Conservation (phyloP, 768 basidiomycete genomes). For the Filobasidium floriforme region DNA sequence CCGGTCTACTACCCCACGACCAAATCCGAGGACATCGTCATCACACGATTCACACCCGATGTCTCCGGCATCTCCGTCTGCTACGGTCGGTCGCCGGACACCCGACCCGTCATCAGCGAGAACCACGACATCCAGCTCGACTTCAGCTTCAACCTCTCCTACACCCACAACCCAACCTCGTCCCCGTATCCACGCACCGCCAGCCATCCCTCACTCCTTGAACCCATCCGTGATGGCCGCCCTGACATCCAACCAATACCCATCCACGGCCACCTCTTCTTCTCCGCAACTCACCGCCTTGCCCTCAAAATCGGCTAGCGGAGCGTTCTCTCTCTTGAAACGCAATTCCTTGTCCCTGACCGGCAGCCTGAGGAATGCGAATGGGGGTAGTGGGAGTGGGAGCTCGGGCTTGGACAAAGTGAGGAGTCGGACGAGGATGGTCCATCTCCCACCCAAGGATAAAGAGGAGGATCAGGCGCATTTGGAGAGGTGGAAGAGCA, state of each 20-base stretch:
- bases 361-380: background rate
- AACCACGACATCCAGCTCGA: background rate
- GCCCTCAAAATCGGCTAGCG: background rate
- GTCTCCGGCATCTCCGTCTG: background rate
- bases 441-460: constrained; percentile 39
- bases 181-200: constrained; percentile 7
- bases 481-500: constrained; percentile 40
- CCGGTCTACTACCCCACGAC: too few species aligned
- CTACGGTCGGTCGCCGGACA: background rate
- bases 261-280: background rate
- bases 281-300: background rate
- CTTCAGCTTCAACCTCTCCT: background rate
- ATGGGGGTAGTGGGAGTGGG: background rate
- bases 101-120: background rate
- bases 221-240: constrained; percentile 15
- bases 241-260: constrained; percentile 2
- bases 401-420: constrained; percentile 30
- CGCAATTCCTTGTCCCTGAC: background rate
- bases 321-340: background rate
- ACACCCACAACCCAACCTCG: background rate
- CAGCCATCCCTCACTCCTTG: constrained; percentile 8
- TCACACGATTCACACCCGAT: background rate
- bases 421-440: constrained; percentile 35
- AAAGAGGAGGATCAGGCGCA: constrained; percentile 40
- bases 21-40: too few species aligned